Evolutionary conservation across 768 basidiomycete genomes (phyloP), one percentile per base, ranked within the genome.

Genomic region (Lactifluus hygrophoroides): DNA sequence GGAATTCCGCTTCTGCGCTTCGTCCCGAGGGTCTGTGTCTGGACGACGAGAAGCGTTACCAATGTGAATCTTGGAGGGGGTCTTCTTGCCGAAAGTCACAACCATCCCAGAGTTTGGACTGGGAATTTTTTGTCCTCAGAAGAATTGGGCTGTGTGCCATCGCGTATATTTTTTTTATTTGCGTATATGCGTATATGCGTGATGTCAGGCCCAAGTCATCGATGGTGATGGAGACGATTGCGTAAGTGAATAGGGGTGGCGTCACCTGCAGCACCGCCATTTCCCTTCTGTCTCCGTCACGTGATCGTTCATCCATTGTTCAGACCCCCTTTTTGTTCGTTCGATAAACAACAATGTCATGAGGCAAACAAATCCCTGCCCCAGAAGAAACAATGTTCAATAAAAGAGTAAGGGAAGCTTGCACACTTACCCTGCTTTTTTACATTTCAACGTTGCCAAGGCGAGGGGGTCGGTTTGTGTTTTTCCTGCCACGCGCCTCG

Each of bases 391-490:
- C 59, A 60, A 60, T 56, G 43, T n/a, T 23, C 3, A 32, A n/a
- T n/a, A n/a, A n/a, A 45, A 28, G 30, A 28, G n/a, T 10, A 34
- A 28, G 23, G 46, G 25, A 43, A 25, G 3, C n/a, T n/a, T n/a
- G n/a, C n/a, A n/a, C n/a, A n/a, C n/a, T n/a, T 17, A 2, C 34
- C 23, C 14, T 8, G n/a, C n/a, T 28, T 30, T 43, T 28, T 28
- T 43, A 54, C 53, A 44, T 47, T 21, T 56, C 43, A n/a, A 40
- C 54, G 59, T 60, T 60, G 45, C 54, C 54, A 60, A 60, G 59
- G 54, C 49, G 54, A 60, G 30, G 42, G 23, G 27, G 27, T n/a
- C n/a, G n/a, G n/a, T n/a, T n/a, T 5, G 32, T 44, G 30, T 47
- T n/a, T n/a, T n/a, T n/a, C n/a, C 44, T 45, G 43, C 54, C 59